Conservation (phyloP, 495 filamentous ascomycete species). For the Platismatia glauca region DNA sequence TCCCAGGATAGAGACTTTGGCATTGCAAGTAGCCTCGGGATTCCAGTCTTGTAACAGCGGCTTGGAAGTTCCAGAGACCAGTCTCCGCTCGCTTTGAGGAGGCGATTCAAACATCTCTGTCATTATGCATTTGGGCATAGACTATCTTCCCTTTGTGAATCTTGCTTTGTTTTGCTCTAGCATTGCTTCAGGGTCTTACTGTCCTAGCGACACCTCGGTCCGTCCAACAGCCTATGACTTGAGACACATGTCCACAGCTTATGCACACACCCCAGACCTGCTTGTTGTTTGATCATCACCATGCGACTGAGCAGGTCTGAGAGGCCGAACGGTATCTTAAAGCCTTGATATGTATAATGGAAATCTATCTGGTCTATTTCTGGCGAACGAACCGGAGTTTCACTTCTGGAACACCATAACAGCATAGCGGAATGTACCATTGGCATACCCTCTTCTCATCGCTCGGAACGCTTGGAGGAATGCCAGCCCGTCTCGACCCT, state of each 20-base stretch:
- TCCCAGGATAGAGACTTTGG: background rate
- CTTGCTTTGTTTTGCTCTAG: background rate
- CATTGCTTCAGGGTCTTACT: background rate
- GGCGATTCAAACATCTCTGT: background rate
- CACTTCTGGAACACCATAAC: constrained; percentile 47
- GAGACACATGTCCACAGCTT: no score
- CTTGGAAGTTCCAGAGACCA: background rate
- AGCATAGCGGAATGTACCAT: constrained; percentile 48
- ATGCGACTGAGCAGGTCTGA: background rate
- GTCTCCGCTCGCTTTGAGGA: background rate
- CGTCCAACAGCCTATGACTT: no score
- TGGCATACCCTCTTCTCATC: constrained; percentile 50
- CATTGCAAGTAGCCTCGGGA: background rate
- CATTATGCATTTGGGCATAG: background rate
- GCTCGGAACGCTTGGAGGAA: constrained; percentile 51
- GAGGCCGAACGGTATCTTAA: background rate
- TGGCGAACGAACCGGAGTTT: background rate
- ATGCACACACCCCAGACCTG: no score
- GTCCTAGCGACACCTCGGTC: background rate
- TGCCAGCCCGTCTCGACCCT: constrained; percentile 48
- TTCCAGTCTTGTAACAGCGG: background rate
- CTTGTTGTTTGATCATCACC: no score
- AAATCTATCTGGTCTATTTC: background rate
- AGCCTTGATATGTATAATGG: background rate
- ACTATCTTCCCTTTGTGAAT: background rate